phyloP scores from a whole-genome alignment of 2,329 filamentous ascomycete species.

The Cylindrodendrum hubeiense region DNA sequence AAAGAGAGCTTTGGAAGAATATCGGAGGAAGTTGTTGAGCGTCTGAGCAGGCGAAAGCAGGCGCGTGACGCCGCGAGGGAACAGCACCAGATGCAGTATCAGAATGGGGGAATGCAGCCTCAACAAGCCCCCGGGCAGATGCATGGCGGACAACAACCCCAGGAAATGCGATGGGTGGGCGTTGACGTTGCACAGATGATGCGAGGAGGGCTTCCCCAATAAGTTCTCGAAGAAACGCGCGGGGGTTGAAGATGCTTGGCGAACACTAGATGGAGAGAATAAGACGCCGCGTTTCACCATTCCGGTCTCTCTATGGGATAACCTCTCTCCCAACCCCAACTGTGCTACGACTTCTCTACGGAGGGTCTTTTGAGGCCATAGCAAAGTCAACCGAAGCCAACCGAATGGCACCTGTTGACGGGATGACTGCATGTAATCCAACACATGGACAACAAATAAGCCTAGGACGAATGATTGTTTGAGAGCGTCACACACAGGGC shows the following conservation, averaged over 20 bases:
- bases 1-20: constrained; percentile 65
- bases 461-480: not conserved
- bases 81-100: constrained; percentile 53
- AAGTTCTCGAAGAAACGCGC: not conserved
- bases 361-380: not conserved
- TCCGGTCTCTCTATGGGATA: not conserved
- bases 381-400: not conserved
- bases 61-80: constrained; percentile 47
- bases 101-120: constrained; percentile 44
- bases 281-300: not conserved
- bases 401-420: not conserved
- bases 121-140: constrained; percentile 33
- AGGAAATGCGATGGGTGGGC: constrained; percentile 57
- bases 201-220: constrained; percentile 42
- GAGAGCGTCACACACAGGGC: not conserved
- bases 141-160: constrained; percentile 46
- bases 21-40: constrained; percentile 59
- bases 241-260: not conserved
- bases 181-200: constrained; percentile 60
- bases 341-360: not conserved
- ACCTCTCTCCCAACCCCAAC: not conserved
- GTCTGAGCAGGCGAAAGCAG: constrained; percentile 55
- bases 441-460: not conserved
- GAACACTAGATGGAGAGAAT: constrained; percentile 10
- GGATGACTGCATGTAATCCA: not conserved